phyloP scores from a whole-genome alignment of 352 stramenopile species.

The Globisporangium paroecandrum region DNA sequence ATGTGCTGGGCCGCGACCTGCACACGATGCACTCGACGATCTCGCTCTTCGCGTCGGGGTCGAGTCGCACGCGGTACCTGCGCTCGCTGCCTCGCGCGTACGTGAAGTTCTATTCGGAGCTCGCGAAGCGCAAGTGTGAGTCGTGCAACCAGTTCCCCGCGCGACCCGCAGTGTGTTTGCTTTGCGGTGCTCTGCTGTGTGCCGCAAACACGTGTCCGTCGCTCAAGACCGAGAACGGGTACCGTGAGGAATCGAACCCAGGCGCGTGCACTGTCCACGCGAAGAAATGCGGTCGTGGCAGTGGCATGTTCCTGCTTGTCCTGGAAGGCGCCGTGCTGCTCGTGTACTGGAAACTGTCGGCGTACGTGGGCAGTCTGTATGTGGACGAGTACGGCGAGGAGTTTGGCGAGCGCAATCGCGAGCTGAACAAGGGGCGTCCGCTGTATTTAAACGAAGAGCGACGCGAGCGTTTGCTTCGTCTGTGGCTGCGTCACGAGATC shows the following conservation, averaged over 20 bases:
- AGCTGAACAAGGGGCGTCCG: conserved; percentile 76
- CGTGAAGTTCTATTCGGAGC: conserved; percentile 82
- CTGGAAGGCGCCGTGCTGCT: conserved; percentile 82
- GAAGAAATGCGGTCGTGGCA: conserved; percentile 81
- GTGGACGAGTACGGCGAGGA: conserved; percentile 88
- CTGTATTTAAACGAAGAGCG: conserved; percentile 77
- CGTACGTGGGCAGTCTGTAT: conserved; percentile 81
- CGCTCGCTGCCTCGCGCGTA: conserved; percentile 70
- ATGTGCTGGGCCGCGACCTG: conserved; percentile 58
- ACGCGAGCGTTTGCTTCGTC: conserved; percentile 60
- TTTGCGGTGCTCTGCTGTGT: conserved; percentile 78
- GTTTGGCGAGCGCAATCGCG: conserved; percentile 80
- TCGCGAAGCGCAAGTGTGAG: conserved; percentile 77
- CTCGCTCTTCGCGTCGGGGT: conserved; percentile 60
- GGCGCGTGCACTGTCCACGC: conserved; percentile 81
- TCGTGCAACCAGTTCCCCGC: conserved; percentile 77
- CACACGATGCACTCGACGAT: conserved; percentile 79
- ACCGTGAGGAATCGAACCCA: conserved; percentile 75
- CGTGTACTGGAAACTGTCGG: conserved; percentile 84
- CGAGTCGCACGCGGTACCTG: conserved; percentile 68
- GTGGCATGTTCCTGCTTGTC: conserved; percentile 80
- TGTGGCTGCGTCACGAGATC: conserved; percentile 82
- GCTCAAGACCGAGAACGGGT: conserved; percentile 67
- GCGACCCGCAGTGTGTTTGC: conserved; percentile 78
- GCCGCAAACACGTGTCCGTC: conserved; percentile 78